Conservation (phyloP, 2,329 filamentous ascomycete species). For the Scytalidium sp. region DNA sequence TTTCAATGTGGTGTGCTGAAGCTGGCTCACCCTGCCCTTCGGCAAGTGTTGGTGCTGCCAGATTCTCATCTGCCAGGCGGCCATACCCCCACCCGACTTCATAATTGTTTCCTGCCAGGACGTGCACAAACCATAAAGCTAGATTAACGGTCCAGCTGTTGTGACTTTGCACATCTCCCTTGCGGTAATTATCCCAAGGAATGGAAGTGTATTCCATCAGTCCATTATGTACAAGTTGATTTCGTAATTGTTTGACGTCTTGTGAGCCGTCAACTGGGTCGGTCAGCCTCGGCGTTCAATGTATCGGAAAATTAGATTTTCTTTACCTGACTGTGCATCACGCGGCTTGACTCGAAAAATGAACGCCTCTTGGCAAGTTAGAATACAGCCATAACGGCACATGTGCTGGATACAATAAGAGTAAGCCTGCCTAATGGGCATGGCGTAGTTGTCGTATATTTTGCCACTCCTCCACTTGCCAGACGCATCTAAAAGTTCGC, state of each 20-base stretch:
- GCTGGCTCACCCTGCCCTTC: too few species aligned
- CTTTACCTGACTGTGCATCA: background rate
- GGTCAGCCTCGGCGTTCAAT: background rate
- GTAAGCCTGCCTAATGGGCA: background rate
- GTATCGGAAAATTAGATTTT: background rate
- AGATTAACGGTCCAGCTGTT: background rate
- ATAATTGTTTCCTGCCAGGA: background rate
- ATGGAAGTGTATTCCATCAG: background rate
- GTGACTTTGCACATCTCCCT: background rate
- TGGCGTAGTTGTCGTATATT: background rate
- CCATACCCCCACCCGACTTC: background rate
- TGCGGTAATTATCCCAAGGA: background rate
- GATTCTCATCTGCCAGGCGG: background rate
- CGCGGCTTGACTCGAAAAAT: background rate
- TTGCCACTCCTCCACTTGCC: background rate
- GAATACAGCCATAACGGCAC: constrained; percentile 1
- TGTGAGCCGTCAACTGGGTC: background rate
- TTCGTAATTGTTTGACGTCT: background rate
- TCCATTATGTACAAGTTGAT: background rate
- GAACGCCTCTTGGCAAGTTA: background rate
- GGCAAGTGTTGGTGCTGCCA: background rate
- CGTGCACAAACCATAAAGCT: background rate
- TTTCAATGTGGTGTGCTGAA: too few species aligned
- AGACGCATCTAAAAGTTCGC: background rate
- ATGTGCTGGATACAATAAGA: background rate